phyloP scores from a whole-genome alignment of 257 asterid species.

The Solanum chaucha region DNA sequence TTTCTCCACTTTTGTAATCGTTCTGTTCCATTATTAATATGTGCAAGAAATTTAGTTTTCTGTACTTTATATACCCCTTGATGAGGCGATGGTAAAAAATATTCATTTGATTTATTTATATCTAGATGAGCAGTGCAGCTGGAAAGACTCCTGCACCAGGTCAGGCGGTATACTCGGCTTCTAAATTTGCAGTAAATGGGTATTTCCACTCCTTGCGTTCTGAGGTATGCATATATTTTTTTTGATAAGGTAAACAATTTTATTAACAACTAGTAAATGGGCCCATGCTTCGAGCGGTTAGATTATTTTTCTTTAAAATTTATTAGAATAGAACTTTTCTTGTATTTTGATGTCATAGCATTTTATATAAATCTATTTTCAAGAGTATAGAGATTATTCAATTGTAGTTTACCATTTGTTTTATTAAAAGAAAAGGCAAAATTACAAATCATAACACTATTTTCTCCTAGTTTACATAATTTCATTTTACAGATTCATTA shows the following conservation, averaged over 20 bases:
- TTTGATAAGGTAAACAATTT: not conserved
- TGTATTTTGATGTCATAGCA: no score
- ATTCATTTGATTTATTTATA: constrained; percentile 1
- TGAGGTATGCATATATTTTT: constrained; percentile 39
- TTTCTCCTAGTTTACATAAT: no score
- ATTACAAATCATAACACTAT: no score
- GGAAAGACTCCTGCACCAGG: constrained; percentile 97
- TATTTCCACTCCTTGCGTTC: constrained; percentile 91
- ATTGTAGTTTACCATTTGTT: no score
- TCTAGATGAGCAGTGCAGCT: constrained; percentile 99
- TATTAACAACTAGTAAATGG: no score
- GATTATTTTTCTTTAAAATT: no score
- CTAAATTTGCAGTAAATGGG: constrained; percentile 86
- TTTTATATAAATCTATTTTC: no score
- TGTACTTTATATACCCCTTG: not conserved
- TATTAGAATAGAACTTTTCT: no score
- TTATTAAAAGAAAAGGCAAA: no score
- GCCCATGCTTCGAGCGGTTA: no score
- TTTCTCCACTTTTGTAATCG: not conserved
- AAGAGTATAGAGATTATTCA: no score
- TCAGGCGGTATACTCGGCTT: constrained; percentile 88
- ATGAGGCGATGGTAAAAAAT: not conserved
- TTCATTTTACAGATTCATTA: no score
- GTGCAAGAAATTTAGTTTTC: not conserved
- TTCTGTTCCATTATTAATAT: not conserved